These are phyloP conservation scores for Pseudopyrenochaeta lycopersici DNA, from an alignment of 2,329 filamentous ascomycete species.

Conservation along the genomic window DNA sequence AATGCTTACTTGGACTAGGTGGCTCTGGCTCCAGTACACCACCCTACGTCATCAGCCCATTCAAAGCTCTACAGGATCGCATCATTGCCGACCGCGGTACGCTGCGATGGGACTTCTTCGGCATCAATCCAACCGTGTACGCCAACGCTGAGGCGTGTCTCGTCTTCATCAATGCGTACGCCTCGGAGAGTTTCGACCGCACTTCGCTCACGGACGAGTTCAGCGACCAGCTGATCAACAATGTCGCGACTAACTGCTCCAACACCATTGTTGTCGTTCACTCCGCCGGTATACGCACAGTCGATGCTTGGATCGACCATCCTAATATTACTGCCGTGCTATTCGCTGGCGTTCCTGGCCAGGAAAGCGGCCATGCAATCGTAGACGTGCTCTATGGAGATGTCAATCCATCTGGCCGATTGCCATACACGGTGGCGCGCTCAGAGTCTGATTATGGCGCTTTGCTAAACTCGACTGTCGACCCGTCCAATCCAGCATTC, in stretches of 20 bases:
- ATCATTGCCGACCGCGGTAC: conserved; percentile 39
- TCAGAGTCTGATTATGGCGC: too few species aligned
- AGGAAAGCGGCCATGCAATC: conserved; percentile 81
- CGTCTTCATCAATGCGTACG: conserved; percentile 66
- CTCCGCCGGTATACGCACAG: conserved; percentile 67
- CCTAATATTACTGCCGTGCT: conserved; percentile 83
- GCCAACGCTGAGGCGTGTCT: conserved; percentile 56
- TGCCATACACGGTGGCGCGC: too few species aligned
- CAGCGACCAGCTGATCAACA: conserved; percentile 51
- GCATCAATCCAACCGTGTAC: conserved; percentile 39
- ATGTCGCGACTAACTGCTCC: conserved; percentile 56
- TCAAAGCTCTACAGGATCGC: conserved; percentile 50
- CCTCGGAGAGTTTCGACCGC: conserved; percentile 46
- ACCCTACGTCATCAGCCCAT: conserved; percentile 52
- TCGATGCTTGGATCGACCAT: conserved; percentile 74
- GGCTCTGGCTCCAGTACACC: conserved; percentile 52
- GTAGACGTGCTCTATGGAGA: conserved; percentile 81
- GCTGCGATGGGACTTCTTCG: conserved; percentile 48
- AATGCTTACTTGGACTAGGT: conserved; percentile 8
- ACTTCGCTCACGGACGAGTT: conserved; percentile 26
- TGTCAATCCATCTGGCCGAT: conserved; percentile 65
- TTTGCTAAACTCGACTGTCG: conserved; percentile 59
- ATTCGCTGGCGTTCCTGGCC: conserved; percentile 80
- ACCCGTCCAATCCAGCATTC: neutral
- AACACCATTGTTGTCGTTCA: conserved; percentile 62